Percentiles rank a stretch among this genome's conserved stretches.
phyloP scores from a whole-genome alignment of 371 early-diverging fungal species.

The Umbelopsis sp. region DNA sequence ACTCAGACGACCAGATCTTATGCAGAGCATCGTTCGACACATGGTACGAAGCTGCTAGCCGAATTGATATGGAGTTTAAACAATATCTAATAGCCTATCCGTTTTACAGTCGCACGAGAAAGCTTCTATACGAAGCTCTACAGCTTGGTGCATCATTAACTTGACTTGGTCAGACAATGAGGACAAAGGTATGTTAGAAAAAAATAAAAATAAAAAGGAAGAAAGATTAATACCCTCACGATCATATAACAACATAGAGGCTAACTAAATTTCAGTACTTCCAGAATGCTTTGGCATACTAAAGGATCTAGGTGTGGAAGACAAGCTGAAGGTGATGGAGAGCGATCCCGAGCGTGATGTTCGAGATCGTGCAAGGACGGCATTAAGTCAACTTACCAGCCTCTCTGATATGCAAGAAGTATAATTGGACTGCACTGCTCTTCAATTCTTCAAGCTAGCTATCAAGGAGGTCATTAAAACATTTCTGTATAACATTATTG shows the following conservation, averaged over 20 bases:
- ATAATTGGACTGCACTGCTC: not conserved
- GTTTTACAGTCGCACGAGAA: constrained; percentile 57
- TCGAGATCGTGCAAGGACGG: constrained; percentile 75
- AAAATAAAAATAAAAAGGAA: too few species aligned
- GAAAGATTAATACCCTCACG: not conserved
- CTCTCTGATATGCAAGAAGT: constrained; percentile 19
- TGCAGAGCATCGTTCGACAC: constrained; percentile 56
- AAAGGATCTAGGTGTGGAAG: constrained; percentile 63
- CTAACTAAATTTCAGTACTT: constrained; percentile 22
- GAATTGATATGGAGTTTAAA: not conserved
- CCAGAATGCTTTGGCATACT: constrained; percentile 45
- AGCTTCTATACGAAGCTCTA: constrained; percentile 70
- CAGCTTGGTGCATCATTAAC: constrained; percentile 84
- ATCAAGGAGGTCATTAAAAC: not conserved
- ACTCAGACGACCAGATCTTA: constrained; percentile 60
- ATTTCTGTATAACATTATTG: not conserved
- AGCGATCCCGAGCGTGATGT: constrained; percentile 71
- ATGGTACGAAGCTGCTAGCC: constrained; percentile 49
- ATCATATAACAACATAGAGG: too few species aligned
- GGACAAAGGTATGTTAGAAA: constrained; percentile 37
- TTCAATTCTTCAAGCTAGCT: not conserved
- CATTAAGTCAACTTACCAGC: constrained; percentile 58
- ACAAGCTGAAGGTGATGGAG: constrained; percentile 54
- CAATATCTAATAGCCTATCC: not conserved
- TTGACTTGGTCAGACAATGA: constrained; percentile 79